Percentiles rank a stretch among this genome's conserved stretches.
phyloP scores from a whole-genome alignment of 257 asterid genomes.

The Linderniella brevidens region DNA sequence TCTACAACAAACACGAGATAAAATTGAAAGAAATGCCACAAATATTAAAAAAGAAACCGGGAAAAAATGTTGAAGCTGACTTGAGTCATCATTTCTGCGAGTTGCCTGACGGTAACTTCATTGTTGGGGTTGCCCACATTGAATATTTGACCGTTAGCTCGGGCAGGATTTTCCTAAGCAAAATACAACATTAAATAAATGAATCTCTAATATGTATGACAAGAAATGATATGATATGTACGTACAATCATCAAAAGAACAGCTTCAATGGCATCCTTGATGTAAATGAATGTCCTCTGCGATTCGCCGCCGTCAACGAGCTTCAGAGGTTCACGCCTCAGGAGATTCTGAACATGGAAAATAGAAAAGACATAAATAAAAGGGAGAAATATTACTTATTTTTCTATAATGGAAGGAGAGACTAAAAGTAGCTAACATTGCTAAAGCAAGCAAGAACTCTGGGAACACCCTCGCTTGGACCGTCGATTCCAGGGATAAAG shows the following conservation, averaged over 20 bases:
- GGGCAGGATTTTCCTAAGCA: constrained; percentile 55
- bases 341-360: constrained; percentile 26
- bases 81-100: constrained; percentile 67
- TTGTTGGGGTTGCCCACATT: constrained; percentile 68
- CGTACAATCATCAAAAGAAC: constrained; percentile 60
- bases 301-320: constrained; percentile 66
- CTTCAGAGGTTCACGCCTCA: constrained; percentile 53
- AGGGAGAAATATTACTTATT: constrained; percentile 2
- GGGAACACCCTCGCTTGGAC: constrained; percentile 72
- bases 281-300: constrained; percentile 54
- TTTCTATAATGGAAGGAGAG: not conserved
- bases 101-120: constrained; percentile 64
- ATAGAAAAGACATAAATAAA: constrained; percentile 6
- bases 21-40: not conserved
- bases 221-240: constrained; percentile 5
- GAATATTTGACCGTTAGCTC: constrained; percentile 60
- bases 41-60: not conserved
- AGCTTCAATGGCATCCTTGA: constrained; percentile 70
- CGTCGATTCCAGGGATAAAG: constrained; percentile 64
- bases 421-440: constrained; percentile 37
- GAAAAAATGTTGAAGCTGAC: constrained; percentile 11
- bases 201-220: not conserved
- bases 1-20: constrained; percentile 16
- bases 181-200: constrained; percentile 1
- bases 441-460: constrained; percentile 71